These are phyloP conservation scores for Pythium chondricola DNA, from an alignment of 352 stramenopile genomes.

Conservation along the genomic window DNA sequence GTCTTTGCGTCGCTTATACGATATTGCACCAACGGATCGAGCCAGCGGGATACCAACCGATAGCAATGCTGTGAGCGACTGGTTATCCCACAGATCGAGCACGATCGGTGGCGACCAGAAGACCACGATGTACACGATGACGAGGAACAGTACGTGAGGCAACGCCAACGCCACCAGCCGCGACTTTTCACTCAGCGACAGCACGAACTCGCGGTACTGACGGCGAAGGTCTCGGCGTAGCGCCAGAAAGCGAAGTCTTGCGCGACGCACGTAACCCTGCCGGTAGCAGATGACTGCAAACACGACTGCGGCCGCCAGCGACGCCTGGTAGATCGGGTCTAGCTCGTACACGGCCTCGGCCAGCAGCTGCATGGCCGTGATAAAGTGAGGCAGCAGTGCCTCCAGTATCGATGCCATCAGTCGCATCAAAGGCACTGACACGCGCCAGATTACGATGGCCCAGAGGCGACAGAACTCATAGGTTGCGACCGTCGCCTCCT, in stretches of 20 bases:
- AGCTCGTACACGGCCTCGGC: constrained; percentile 42
- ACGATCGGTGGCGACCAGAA: constrained; percentile 43
- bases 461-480: constrained; percentile 62
- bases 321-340: constrained; percentile 53
- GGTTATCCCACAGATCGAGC: constrained; percentile 45
- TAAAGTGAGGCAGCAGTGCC: constrained; percentile 55
- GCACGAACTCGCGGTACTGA: constrained; percentile 62
- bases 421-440: constrained; percentile 39
- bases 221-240: constrained; percentile 45
- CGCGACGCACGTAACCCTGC: constrained; percentile 59
- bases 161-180: constrained; percentile 50
- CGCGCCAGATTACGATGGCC: constrained; percentile 41
- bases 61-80: constrained; percentile 52
- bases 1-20: constrained; percentile 43
- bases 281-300: constrained; percentile 47
- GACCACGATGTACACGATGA: constrained; percentile 47
- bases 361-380: constrained; percentile 28
- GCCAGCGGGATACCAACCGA: constrained; percentile 58
- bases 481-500: constrained; percentile 43
- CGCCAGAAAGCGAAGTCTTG: constrained; percentile 37
- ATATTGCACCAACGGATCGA: constrained; percentile 58
- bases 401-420: constrained; percentile 38
- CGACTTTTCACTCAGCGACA: constrained; percentile 65
- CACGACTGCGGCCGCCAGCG: constrained; percentile 22
- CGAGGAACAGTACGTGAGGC: constrained; percentile 62